phyloP scores from a whole-genome alignment of 2,329 filamentous ascomycete species.

The Colletotrichum sp. region DNA sequence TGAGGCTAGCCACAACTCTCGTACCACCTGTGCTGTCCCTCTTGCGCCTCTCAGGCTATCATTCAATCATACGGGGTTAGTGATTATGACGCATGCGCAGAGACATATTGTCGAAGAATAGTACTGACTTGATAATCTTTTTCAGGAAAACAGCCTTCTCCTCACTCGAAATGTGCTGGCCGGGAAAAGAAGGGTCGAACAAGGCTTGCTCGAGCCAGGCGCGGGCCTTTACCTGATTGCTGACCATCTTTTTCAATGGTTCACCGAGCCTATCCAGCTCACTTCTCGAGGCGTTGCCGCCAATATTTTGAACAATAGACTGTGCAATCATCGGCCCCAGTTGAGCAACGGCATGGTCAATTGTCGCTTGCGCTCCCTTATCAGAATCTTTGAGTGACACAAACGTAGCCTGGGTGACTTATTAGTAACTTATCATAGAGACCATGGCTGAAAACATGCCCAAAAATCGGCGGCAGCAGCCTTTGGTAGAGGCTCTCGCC shows the following conservation, averaged over 20 bases:
- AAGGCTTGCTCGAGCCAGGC: slow-evolving; percentile 69
- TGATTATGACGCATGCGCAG: background rate
- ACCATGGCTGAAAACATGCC: slow-evolving; percentile 48
- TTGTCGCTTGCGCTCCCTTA: slow-evolving; percentile 43
- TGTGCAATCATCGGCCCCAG: slow-evolving; percentile 67
- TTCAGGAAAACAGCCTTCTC: slow-evolving; percentile 71
- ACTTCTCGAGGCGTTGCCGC: slow-evolving; percentile 71
- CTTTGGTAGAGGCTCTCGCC: slow-evolving; percentile 78
- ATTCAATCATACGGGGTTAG: background rate
- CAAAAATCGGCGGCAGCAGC: slow-evolving; percentile 77
- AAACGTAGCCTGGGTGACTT: slow-evolving; percentile 53
- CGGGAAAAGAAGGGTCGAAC: slow-evolving; percentile 59
- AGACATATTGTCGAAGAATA: background rate
- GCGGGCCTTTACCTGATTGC: slow-evolving; percentile 59
- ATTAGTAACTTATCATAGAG: background rate
- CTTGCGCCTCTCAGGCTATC: slow-evolving; percentile 66
- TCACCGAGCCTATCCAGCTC: slow-evolving; percentile 76
- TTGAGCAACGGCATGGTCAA: slow-evolving; percentile 57
- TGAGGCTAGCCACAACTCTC: slow-evolving; percentile 76
- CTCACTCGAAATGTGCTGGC: slow-evolving; percentile 59
- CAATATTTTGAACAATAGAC: slow-evolving; percentile 68
- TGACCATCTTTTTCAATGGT: slow-evolving; percentile 72
- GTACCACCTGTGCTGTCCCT: slow-evolving; percentile 69
- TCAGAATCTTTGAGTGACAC: slow-evolving; percentile 52
- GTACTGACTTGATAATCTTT: slow-evolving; percentile 65